Base-by-base conservation (phyloP, 2,329 filamentous ascomycete genomes). In the Scopulariopsis brevicaulis region DNA sequence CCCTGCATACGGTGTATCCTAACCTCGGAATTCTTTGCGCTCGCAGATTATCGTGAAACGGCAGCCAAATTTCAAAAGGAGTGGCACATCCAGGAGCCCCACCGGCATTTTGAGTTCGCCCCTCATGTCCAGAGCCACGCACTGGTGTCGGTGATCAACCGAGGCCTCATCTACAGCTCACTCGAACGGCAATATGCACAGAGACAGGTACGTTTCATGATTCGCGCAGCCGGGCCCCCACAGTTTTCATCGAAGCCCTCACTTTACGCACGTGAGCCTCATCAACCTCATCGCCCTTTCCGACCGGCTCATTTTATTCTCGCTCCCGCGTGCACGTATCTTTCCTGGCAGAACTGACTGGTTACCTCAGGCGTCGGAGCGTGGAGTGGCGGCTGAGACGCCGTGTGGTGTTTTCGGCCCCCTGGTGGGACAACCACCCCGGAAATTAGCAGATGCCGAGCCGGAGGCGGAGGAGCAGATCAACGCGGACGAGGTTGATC, bases 61-160 rank as follows among this genome's bases (percentile, higher is more conserved):
- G 83, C 83, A 58, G 79, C 81, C 71, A 84, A 84, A 68, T 81
- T 86, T 64, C 82, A 85, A 66, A 85, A 85, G 68, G 83, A 86
- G 73, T 86, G 83, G 83, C 78, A 83, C 70, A 73, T 84, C 63
- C 74, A 77, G 65, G 76, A 81, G 70, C 83, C 83, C 64, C 81
- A 85, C 68, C 77, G 78, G 65, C 74, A 84, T 60, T 80, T 86
- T 62, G 74, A 79, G 60, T 86, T 86, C 70, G 83, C 83, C 68
- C 79, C 77, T 66, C 78, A 85, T 71, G 82, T 86, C 70, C 79
- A 83, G 70, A 80, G 77, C 64, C 82, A 85, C 71, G 82, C 83
- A 64, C 74, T 86, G 66, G 81, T 86, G 59, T 78, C 77, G 60
- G 74, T 84, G 62, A 71, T 86, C 63, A 85, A 86, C 70, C 81